These are phyloP conservation scores for Scorias spongiosa DNA, from an alignment of 2,329 filamentous ascomycete genomes.

Conservation along the genomic window DNA sequence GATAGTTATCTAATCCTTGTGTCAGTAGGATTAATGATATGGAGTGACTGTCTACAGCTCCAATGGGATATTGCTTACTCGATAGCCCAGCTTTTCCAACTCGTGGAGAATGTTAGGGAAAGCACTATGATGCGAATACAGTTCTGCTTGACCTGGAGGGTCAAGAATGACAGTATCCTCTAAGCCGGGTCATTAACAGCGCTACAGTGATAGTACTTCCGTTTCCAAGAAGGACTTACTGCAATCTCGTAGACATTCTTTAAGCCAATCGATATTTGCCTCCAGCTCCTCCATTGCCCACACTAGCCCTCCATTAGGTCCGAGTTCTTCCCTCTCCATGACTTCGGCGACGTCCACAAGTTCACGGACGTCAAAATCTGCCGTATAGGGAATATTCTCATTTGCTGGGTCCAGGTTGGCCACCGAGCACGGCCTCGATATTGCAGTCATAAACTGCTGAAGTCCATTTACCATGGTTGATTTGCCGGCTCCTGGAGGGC, in stretches of 20 bases:
- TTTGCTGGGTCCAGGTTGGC: slow-evolving; percentile 97
- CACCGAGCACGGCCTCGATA: slow-evolving; percentile 84
- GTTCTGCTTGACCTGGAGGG: slow-evolving; percentile 90
- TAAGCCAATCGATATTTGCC: slow-evolving; percentile 84
- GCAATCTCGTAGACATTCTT: slow-evolving; percentile 55
- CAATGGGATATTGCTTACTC: slow-evolving; percentile 44
- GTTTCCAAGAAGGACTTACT: slow-evolving; percentile 5
- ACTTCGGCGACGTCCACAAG: slow-evolving; percentile 85
- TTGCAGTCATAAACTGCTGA: slow-evolving; percentile 94
- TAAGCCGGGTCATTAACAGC: slow-evolving; percentile 5
- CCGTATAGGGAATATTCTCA: slow-evolving; percentile 77
- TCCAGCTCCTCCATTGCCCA: slow-evolving; percentile 94
- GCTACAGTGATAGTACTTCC: slow-evolving; percentile 1
- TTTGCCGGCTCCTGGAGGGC: slow-evolving; percentile 90
- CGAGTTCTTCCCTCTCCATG: slow-evolving; percentile 80
- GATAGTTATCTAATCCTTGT: slow-evolving; percentile 57
- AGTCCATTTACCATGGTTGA: slow-evolving; percentile 98
- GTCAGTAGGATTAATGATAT: slow-evolving; percentile 22
- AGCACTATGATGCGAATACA: slow-evolving; percentile 90
- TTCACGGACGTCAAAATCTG: slow-evolving; percentile 77
- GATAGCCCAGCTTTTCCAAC: slow-evolving; percentile 79
- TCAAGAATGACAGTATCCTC: slow-evolving; percentile 93
- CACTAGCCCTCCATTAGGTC: slow-evolving; percentile 81
- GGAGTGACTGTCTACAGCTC: neutral
- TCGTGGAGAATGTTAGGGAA: slow-evolving; percentile 82